These are phyloP conservation scores for Adansonia rubrostipa DNA, from an alignment of 441 rosid species.

Conservation along the genomic window DNA sequence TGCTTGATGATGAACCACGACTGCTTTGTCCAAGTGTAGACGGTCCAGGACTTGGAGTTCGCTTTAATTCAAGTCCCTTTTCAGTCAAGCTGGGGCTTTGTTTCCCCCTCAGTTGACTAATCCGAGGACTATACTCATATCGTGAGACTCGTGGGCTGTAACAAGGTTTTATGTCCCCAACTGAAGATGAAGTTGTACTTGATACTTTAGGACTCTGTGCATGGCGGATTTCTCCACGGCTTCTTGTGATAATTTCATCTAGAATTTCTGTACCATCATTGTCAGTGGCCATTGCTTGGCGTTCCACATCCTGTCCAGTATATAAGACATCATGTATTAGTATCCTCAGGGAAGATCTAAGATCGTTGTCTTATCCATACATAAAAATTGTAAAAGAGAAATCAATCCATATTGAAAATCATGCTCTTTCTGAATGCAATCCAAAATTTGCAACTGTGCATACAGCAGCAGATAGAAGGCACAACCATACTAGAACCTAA, in stretches of 20 bases:
- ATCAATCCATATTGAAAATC: neutral
- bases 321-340: constrained; percentile 24
- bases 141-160: constrained; percentile 44
- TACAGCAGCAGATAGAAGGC: neutral
- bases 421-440: neutral
- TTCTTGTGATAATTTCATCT: constrained; percentile 70
- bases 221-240: constrained; percentile 73
- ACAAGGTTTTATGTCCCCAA: constrained; percentile 43
- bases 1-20: constrained; percentile 38
- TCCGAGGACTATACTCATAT: constrained; percentile 51
- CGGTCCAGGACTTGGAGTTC: constrained; percentile 57
- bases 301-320: constrained; percentile 48
- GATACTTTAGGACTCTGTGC: constrained; percentile 60
- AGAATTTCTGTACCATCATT: constrained; percentile 62
- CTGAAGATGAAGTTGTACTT: constrained; percentile 52
- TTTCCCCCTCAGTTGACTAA: constrained; percentile 38
- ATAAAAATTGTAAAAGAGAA: neutral
- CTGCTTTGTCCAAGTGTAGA: constrained; percentile 46
- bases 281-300: constrained; percentile 38
- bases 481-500: too few relatives aligned
- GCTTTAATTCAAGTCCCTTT: constrained; percentile 40
- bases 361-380: neutral
- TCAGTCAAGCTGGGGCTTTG: constrained; percentile 40
- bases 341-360: neutral
- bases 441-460: neutral